A percentile compares a stretch with the other conserved stretches of the same genome.
phyloP scores from a whole-genome alignment of 1,139 yeast genomes.

The Yamadazyma sp. region DNA sequence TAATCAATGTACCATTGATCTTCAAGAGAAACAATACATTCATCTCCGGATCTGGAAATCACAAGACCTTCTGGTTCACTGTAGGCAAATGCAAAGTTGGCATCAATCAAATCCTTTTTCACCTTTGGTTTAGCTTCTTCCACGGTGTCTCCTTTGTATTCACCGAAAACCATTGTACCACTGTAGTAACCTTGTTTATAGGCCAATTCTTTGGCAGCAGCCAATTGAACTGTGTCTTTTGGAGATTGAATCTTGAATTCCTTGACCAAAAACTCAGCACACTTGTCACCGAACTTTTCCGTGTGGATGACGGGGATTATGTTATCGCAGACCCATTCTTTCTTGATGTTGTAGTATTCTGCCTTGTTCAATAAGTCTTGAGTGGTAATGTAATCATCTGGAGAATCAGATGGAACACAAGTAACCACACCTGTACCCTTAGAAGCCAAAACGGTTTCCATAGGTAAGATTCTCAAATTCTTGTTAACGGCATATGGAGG shows the following conservation, averaged over 20 bases:
- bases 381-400: slow-evolving; percentile 91
- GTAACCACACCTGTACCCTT: slow-evolving; percentile 99
- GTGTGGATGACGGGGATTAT: slow-evolving; percentile 75
- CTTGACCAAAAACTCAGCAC: slow-evolving; percentile 84
- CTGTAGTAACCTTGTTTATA: slow-evolving; percentile 96
- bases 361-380: slow-evolving; percentile 85
- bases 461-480: slow-evolving; percentile 84
- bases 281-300: slow-evolving; percentile 82
- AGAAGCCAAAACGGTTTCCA: slow-evolving; percentile 93
- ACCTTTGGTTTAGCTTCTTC: slow-evolving; percentile 89
- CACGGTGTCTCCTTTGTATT: slow-evolving; percentile 85
- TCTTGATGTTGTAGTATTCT: slow-evolving; percentile 81
- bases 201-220: slow-evolving; percentile 90
- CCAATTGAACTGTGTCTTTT: slow-evolving; percentile 82
- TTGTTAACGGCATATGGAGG: slow-evolving; percentile 80
- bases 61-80: slow-evolving; percentile 92
- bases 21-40: slow-evolving; percentile 93
- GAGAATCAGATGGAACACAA: slow-evolving; percentile 97
- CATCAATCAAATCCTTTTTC: slow-evolving; percentile 73
- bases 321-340: slow-evolving; percentile 83
- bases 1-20: slow-evolving; percentile 99
- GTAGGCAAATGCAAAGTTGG: slow-evolving; percentile 83
- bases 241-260: slow-evolving; percentile 92
- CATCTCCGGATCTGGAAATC: slow-evolving; percentile 94
- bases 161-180: slow-evolving; percentile 79